phyloP scores from a whole-genome alignment of 371 early-diverging fungal species.

The Sporodiniella umbellata region DNA sequence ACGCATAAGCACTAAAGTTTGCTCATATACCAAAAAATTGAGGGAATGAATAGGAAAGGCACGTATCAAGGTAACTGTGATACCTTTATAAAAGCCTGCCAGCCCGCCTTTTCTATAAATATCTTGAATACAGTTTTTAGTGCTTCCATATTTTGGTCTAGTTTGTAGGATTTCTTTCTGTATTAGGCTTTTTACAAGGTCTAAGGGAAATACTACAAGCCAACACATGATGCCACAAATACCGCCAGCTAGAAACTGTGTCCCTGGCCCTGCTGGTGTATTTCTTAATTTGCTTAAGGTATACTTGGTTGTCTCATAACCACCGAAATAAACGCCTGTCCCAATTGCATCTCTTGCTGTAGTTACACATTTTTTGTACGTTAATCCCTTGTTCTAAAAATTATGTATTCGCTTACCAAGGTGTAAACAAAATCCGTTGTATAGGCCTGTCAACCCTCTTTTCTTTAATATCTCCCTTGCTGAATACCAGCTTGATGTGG shows the following conservation, averaged over 20 bases:
- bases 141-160: constrained; percentile 38
- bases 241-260: constrained; percentile 78
- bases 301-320: constrained; percentile 75
- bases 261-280: constrained; percentile 57
- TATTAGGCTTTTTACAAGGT: constrained; percentile 72
- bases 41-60: constrained; percentile 80
- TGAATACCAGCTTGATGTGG: constrained; percentile 54
- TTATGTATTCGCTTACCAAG: constrained; percentile 25
- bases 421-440: constrained; percentile 51
- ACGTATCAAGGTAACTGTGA: constrained; percentile 72
- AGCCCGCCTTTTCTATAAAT: constrained; percentile 54
- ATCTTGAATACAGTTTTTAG: constrained; percentile 53
- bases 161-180: constrained; percentile 69
- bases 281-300: constrained; percentile 40
- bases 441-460: constrained; percentile 48
- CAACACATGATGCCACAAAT: constrained; percentile 78
- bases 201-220: constrained; percentile 80
- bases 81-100: constrained; percentile 69
- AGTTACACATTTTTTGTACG: background rate
- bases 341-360: constrained; percentile 67
- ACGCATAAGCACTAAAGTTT: constrained; percentile 20
- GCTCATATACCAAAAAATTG: constrained; percentile 75
- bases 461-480: constrained; percentile 55
- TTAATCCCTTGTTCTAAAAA: background rate
- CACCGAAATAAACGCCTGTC: constrained; percentile 77